Conservation (phyloP, 148 eudicot species). For the Rhododendron ferrugineum region DNA sequence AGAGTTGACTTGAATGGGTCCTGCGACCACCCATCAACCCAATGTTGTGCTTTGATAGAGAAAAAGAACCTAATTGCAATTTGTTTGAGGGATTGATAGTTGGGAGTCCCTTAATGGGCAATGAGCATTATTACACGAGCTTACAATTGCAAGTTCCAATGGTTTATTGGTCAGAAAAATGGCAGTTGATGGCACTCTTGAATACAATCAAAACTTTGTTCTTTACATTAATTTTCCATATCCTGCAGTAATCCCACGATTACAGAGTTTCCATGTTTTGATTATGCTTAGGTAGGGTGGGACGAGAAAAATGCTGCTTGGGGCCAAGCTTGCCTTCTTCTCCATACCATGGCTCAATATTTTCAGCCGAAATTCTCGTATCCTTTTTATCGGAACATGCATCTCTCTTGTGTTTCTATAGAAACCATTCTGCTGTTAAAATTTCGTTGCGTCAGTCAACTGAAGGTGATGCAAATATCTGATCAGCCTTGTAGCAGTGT, state of each 20-base stretch:
- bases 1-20: not conserved
- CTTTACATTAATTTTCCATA: not conserved
- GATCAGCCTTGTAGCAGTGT: not conserved
- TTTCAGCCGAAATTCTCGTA: slow-evolving; percentile 89
- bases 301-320: slow-evolving; percentile 99
- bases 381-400: slow-evolving; percentile 34
- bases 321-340: slow-evolving; percentile 99
- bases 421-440: not conserved
- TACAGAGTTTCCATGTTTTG: not conserved
- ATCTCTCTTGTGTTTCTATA: not conserved
- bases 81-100: not conserved
- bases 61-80: not conserved
- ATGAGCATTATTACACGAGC: not conserved
- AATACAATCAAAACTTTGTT: not conserved
- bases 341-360: slow-evolving; percentile 95
- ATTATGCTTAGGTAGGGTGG: slow-evolving; percentile 79
- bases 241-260: not conserved
- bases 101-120: not conserved
- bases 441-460: not conserved
- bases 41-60: not conserved
- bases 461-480: not conserved
- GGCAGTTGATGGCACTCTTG: not conserved
- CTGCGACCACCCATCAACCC: not conserved
- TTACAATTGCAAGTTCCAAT: not conserved
- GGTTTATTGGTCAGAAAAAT: not conserved